These are phyloP conservation scores for Falciphora oryzae DNA, from an alignment of 2,329 filamentous ascomycete genomes.

Conservation along the genomic window DNA sequence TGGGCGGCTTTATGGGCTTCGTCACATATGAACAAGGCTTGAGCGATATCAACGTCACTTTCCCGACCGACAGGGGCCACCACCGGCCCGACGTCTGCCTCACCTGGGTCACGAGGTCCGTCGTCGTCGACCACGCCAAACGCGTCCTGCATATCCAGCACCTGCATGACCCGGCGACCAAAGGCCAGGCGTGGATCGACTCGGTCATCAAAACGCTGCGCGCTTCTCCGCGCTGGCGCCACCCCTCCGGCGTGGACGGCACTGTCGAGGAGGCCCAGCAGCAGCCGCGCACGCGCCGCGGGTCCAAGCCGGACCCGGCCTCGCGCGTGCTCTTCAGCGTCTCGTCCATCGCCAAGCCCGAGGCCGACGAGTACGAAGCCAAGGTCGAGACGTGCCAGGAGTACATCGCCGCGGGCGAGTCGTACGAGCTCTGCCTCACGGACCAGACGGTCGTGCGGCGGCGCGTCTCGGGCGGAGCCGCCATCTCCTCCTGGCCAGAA, in stretches of 20 bases:
- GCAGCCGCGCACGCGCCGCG: too few relatives aligned
- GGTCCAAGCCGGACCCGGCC: neutral
- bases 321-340: slow-evolving; percentile 5
- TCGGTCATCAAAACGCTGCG: slow-evolving; percentile 26
- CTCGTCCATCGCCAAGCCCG: slow-evolving; percentile 33
- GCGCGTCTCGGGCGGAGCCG: neutral
- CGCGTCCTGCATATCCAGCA: slow-evolving; percentile 62
- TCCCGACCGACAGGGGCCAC: slow-evolving; percentile 27
- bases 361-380: slow-evolving; percentile 50
- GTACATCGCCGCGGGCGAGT: slow-evolving; percentile 68
- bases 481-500: slow-evolving; percentile 6
- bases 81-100: slow-evolving; percentile 66
- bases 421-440: slow-evolving; percentile 82
- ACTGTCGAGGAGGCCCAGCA: neutral
- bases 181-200: slow-evolving; percentile 37
- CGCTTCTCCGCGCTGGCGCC: slow-evolving; percentile 24
- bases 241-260: neutral
- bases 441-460: slow-evolving; percentile 58
- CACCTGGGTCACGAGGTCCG: slow-evolving; percentile 68
- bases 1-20: slow-evolving; percentile 80
- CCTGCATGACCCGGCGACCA: slow-evolving; percentile 34
- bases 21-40: slow-evolving; percentile 81
- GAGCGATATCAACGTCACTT: slow-evolving; percentile 45
- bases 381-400: slow-evolving; percentile 66
- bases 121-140: slow-evolving; percentile 68